Percentiles rank a stretch among this genome's conserved stretches.
Conservation (phyloP, 768 basidiomycete genomes). For the Calocybe cyanea region DNA sequence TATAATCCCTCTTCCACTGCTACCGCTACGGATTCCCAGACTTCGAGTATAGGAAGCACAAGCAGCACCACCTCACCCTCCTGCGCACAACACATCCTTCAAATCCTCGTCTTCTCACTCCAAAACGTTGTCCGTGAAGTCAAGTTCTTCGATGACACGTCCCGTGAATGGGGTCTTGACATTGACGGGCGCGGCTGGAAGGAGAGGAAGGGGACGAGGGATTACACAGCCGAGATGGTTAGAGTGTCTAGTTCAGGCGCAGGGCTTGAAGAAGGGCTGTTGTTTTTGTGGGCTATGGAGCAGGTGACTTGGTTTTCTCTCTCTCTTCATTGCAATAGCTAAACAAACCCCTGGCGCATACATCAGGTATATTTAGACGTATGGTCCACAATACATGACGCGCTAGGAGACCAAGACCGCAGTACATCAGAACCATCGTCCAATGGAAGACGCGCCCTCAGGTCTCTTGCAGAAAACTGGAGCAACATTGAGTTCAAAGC, state of each 20-base stretch:
- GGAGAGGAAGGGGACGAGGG: constrained; percentile 57
- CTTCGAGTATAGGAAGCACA: too few species aligned
- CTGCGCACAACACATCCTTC: constrained; percentile 35
- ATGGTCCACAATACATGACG: constrained; percentile 48
- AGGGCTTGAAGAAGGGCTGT: constrained; percentile 56
- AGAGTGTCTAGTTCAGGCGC: constrained; percentile 41
- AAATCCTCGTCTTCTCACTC: constrained; percentile 48
- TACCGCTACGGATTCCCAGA: constrained; percentile 11
- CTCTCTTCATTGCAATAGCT: background rate
- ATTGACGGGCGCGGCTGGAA: constrained; percentile 46
- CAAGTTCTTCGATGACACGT: constrained; percentile 56
- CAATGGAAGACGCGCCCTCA: constrained; percentile 27
- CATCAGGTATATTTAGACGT: constrained; percentile 64
- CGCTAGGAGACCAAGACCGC: constrained; percentile 9
- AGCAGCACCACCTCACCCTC: constrained; percentile 26
- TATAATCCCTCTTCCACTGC: constrained; percentile 19
- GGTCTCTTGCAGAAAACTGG: constrained; percentile 62
- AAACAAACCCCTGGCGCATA: background rate
- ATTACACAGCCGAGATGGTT: constrained; percentile 72
- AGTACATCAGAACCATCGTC: too few species aligned
- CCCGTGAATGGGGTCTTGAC: constrained; percentile 28
- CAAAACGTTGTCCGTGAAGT: constrained; percentile 55
- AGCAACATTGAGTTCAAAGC: constrained; percentile 46
- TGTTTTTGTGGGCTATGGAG: constrained; percentile 82
- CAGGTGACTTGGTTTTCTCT: constrained; percentile 38